Evolutionary conservation across 306 rosid genomes (phyloP).

Genomic region (Dryas alaskensis): DNA sequence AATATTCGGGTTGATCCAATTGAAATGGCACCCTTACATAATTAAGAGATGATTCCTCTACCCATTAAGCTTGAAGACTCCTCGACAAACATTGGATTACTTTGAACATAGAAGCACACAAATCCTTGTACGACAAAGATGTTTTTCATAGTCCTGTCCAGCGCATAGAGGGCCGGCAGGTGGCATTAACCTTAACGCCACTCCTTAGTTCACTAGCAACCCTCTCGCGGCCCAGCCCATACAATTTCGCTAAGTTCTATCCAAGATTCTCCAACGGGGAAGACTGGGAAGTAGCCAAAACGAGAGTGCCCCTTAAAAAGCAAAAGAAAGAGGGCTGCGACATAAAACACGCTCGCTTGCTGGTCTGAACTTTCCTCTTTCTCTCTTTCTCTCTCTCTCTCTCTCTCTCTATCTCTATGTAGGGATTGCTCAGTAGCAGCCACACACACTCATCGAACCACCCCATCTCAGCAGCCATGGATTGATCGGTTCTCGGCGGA

Average conservation of each 20-base stretch:
- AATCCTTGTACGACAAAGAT: conserved; percentile 10
- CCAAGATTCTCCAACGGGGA: not conserved
- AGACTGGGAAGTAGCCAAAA: conserved; percentile 15
- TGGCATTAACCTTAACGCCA: conserved; percentile 6
- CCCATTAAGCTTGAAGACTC: too few relatives aligned
- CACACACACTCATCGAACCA: conserved; percentile 16
- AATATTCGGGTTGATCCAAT: too few relatives aligned
- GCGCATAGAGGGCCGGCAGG: conserved; percentile 11
- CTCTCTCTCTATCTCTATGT: conserved; percentile 17
- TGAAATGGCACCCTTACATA: too few relatives aligned
- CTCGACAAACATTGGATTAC: not conserved
- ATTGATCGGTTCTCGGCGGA: conserved; percentile 23
- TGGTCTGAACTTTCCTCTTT: conserved; percentile 28
- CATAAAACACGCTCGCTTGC: conserved; percentile 21
- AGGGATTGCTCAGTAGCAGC: conserved; percentile 35
- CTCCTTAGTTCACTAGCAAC: not conserved
- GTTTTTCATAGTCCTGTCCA: conserved; percentile 7
- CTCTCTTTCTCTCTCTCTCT: conserved; percentile 19
- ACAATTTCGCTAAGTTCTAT: not conserved
- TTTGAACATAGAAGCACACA: not conserved
- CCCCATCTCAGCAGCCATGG: conserved; percentile 17
- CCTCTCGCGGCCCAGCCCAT: conserved; percentile 22
- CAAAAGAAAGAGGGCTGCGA: conserved; percentile 22
- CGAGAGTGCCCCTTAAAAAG: conserved; percentile 24
- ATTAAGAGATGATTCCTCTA: too few relatives aligned